Evolutionary conservation across 345 rosid genomes (phyloP), one percentile per base, ranked within the genome.

Genomic region (Acer campestre): DNA sequence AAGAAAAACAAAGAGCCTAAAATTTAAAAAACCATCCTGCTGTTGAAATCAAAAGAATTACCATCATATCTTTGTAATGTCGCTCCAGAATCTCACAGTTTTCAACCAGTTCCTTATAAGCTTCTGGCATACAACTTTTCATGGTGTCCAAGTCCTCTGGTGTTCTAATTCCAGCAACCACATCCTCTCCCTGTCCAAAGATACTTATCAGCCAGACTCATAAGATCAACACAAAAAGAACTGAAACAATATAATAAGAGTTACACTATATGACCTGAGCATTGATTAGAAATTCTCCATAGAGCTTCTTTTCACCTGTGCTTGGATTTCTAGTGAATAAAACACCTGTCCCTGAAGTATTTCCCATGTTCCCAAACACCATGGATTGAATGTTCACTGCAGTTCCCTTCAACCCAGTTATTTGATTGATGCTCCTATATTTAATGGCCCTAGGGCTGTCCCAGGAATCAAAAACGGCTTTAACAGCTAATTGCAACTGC

Each of bases 21-120:
- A 0, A 29, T 71, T 80, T 23, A 29, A 14, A 55, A 18, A 42
- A 0, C 4, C 11, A 29, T 56, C 2, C 59, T 22, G 61, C 27
- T 23, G 51, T 61, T 61, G 8, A 17, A 23, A 22, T 74, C 27
- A 20, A 29, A 76, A 62, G 27, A 55, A 71, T 12, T 80, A 95
- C 99, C 99, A 93, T 93, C 98, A 95, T 93, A 81, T 95, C 99
- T 75, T 89, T 93, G 89, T 95, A 95, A 81, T 93, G 99, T 22
- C 80, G 78, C 85, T 95, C 99, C 27, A 95, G 80, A 77, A 92
- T 93, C 65, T 91, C 84, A 18, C 99, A 95, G 76, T 95, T 93
- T 81, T 95, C 87, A 74, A 91, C 93, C 55, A 95, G 96, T 78
- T 95, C 99, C 3, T 88, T 76, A 79, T 92, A 93, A 65, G 99